These are phyloP conservation scores for Ceratopteris richardii DNA, from an alignment of 75 land plant species.

Conservation along the genomic window DNA sequence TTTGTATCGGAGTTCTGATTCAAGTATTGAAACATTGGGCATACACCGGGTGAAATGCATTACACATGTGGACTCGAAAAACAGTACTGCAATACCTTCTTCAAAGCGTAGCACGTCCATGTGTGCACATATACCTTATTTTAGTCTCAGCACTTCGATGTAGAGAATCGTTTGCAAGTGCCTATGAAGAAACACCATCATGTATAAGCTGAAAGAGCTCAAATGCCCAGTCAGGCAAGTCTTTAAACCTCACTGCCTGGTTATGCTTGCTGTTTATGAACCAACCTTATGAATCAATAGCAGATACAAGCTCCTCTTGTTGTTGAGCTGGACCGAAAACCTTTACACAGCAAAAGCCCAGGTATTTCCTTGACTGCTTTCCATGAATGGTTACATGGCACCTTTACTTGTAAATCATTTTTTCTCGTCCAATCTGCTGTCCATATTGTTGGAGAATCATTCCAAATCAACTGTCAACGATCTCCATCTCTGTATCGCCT, in stretches of 20 bases:
- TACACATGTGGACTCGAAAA: slow-evolving; percentile 72
- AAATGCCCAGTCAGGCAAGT: slow-evolving; percentile 75
- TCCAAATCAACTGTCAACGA: too few relatives aligned
- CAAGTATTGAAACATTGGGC: not conserved
- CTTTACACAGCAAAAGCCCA: too few relatives aligned
- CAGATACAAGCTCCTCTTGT: too few relatives aligned
- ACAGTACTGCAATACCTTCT: slow-evolving; percentile 85
- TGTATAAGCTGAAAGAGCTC: slow-evolving; percentile 43
- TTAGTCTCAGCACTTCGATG: not conserved
- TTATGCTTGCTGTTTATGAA: slow-evolving; percentile 40
- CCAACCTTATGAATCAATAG: slow-evolving; percentile 78
- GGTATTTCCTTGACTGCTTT: too few relatives aligned
- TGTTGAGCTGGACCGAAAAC: too few relatives aligned
- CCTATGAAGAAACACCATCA: slow-evolving; percentile 19
- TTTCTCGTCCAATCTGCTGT: too few relatives aligned
- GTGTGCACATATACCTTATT: slow-evolving; percentile 55
- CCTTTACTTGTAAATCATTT: too few relatives aligned
- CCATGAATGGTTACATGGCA: too few relatives aligned
- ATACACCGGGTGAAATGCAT: slow-evolving; percentile 54
- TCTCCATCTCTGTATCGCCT: too few relatives aligned
- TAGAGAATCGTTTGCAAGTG: not conserved
- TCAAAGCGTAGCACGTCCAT: slow-evolving; percentile 84
- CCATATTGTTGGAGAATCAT: too few relatives aligned
- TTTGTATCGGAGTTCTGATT: not conserved
- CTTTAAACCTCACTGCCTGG: slow-evolving; percentile 94